Evolutionary conservation across 2,329 filamentous ascomycete genomes (phyloP), one percentile per base, ranked within the genome.

Genomic region (Spiromastix sp.): DNA sequence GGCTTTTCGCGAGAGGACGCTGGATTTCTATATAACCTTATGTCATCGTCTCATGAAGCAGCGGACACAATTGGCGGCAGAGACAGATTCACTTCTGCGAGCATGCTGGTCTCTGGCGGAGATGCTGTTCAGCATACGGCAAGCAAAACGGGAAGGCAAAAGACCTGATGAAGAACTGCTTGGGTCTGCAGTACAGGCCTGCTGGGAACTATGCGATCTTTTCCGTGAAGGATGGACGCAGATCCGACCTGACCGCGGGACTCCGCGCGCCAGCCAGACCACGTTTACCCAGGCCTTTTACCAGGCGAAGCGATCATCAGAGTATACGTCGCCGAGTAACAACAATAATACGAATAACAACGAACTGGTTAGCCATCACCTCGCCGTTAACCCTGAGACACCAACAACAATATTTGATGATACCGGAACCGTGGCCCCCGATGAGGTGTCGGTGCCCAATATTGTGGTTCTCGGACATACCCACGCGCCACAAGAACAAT

Each of bases 11-110:
- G 87, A 95, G 58, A 71, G 87, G 39, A 95, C 89, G 0, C 60
- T 96, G 38, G 89, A 95, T 50, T 95, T 95, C 49, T 95, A 95
- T 51, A 81, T 94, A 46, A 93, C 89, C 0, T 60, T 96, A 2
- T 95, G 89, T 51, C 89, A 95, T 57, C 78, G 89, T 25, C 63
- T 95, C n/a, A 95, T 95, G 86, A 95, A 93, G 57, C 85, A 94
- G 57, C 75, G 84, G 38, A 81, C 75, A 35, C 80, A 84, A 18
- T 59, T 87, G 2, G 79, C 77, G 0, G 79, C 82, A 42, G 85
- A 94, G 50, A 89, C 85, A 0, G 86, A 94, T 55, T 79, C 83
- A 5, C 68, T 95, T 3, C 70, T 95, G 3, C 74, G 80, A 37
- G 84, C 86, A 15, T 94, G 87, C 53, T 95, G 89, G 89, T 74